phyloP scores from a whole-genome alignment of 2,329 filamentous ascomycete genomes.

The Diaporthe citrichinensis region DNA sequence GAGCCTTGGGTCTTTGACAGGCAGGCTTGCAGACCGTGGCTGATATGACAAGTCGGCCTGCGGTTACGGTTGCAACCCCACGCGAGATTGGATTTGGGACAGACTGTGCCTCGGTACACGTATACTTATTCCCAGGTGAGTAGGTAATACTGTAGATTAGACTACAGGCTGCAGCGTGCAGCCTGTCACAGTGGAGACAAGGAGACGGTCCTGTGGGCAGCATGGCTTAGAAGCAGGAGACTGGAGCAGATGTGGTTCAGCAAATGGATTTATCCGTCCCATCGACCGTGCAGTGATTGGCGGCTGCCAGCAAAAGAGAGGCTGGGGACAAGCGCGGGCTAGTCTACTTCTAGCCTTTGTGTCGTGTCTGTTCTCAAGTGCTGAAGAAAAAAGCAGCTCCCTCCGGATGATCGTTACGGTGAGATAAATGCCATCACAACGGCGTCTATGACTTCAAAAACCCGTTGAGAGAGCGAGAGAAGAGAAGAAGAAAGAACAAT shows the following conservation, averaged over 20 bases:
- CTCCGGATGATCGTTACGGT: background rate
- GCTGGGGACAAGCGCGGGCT: background rate
- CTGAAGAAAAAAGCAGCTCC: background rate
- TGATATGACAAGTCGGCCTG: conserved; percentile 17
- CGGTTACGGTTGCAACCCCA: conserved; percentile 22
- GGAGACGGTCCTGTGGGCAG: too few species aligned
- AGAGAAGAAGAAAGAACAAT: background rate
- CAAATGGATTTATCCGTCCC: conserved; percentile 12
- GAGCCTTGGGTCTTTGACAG: background rate
- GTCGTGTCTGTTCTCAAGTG: background rate
- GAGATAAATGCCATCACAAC: background rate
- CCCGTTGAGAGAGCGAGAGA: too few species aligned
- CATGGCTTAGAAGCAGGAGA: too few species aligned
- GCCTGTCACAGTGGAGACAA: background rate
- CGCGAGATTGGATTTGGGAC: conserved; percentile 9
- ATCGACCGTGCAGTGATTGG: background rate
- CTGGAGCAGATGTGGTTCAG: background rate
- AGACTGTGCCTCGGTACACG: background rate
- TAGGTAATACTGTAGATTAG: background rate
- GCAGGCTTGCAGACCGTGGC: background rate
- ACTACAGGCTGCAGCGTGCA: background rate
- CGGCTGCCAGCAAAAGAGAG: background rate
- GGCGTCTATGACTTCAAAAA: too few species aligned
- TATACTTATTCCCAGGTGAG: too few species aligned
- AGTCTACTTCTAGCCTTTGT: background rate